Base-by-base conservation (phyloP, 176 grass and related monocot species). In the Canna indica region DNA sequence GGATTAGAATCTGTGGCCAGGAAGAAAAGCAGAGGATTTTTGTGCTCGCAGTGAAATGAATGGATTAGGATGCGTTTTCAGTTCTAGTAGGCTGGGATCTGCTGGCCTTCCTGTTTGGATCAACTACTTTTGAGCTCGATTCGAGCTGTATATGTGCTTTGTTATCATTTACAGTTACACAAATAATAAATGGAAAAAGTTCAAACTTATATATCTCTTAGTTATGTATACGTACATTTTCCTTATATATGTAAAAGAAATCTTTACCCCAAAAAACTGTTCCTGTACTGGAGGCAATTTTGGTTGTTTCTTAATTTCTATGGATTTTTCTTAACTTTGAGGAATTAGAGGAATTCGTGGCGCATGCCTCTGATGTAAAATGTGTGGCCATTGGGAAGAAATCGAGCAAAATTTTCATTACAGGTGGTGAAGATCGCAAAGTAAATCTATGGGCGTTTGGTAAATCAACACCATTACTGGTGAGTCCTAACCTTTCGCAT, bases 391-490 rank as follows among this genome's bases (percentile, higher is more conserved):
- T 93, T 10, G 94, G 94, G 56, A 99, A 99, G 84, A 99, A 93
- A 80, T 99, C 94, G 27, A 93, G 68, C 65, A 79, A 84, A 41
- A 80, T 92, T 48, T 93, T 99, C 52, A 79, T 99, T 67, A 99
- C 86, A 0, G 94, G 94, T 4, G 80, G 94, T 35, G 83, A 74
- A 47, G 94, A 99, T 39, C 72, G 82, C 36, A 99, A 90, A 64
- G 84, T 99, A 46, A 93, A 99, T 48, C 67, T 93, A 45, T 99
- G 94, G 94, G 84, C 94, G 29, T 84, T 99, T 62, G 80, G 89
- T 69, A 89, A 90, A 71, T 80, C 85, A 59, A 87, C 84, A 26
- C 89, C 94, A 36, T 75, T 87, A 59, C 77, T 82, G 94, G 94
- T 99, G 42, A 77, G 75, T 61, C 13, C 30, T 52, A 46, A 69